Evolutionary conservation across 441 rosid genomes (phyloP), one percentile per base, ranked within the genome.

Genomic region (Euphorbia celastroides): DNA sequence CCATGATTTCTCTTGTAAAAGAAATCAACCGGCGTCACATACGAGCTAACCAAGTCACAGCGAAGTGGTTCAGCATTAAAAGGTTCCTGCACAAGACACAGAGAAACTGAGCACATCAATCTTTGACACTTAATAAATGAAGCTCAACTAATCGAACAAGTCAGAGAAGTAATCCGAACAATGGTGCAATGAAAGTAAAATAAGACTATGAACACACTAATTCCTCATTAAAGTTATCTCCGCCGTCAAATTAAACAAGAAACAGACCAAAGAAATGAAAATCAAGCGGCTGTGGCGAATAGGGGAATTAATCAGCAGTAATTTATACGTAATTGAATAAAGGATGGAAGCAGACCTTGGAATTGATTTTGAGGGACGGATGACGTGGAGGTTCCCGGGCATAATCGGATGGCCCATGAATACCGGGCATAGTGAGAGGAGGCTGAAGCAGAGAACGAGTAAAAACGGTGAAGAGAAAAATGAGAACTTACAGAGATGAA

Each of bases 1-100:
- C 98, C 99, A 72, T 92, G 99, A 70, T 87, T 94, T 72, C 99
- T 81, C 87, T 92, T 94, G 84, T 88, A 94, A 80, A 94, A 94
- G 68, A 94, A 74, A 66, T 88, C 85, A 51, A 92, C 89, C 0
- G 97, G 97, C 7, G 99, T 92, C 62, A 89, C 82, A 61, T 88
- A 92, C 62, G 96, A 87, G 16, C 69, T 64, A 75, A 77, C 72
- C 77, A 94, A 78, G 34, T 84, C 91, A 0, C 88, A 76, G 25
- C 99, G 97, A 0, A 79, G 91, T 28, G 99, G 97, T 77, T 94
- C 99, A 0, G 99, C 98, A 76, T 94, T 94, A 82, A 89, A 94
- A 2, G 99, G 99, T 77, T 82, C 85, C 98, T 94, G 84, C 70
- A 78, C 4, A 55, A 76, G 38, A 52, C 41, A 22, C 20, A 30